phyloP scores from a whole-genome alignment of 805 yeast genomes.

The Sugiyamaella chiloensis region DNA sequence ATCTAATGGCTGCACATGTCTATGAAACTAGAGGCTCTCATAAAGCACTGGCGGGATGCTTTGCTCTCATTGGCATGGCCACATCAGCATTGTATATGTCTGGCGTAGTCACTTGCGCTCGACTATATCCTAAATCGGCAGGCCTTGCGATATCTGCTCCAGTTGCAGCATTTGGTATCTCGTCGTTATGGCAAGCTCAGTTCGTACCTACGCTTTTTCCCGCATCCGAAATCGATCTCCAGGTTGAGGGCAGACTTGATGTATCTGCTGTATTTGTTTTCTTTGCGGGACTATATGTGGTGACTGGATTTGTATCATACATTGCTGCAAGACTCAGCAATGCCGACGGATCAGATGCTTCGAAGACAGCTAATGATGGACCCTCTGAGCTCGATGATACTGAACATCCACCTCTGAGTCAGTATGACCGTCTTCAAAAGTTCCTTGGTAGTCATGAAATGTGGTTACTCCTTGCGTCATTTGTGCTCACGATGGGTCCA shows the following conservation, averaged over 20 bases:
- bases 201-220: conserved; percentile 40
- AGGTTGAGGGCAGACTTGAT: conserved; percentile 18
- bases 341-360: conserved; percentile 28
- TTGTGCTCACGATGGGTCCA: conserved; percentile 74
- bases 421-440: conserved; percentile 26
- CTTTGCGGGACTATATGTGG: conserved; percentile 25
- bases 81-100: conserved; percentile 38
- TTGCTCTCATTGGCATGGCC: conserved; percentile 37
- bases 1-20: conserved; percentile 47
- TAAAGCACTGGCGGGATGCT: conserved; percentile 20
- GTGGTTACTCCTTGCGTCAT: conserved; percentile 58
- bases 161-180: conserved; percentile 80
- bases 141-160: conserved; percentile 86
- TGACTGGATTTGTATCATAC: conserved; percentile 27
- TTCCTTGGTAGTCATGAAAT: conserved; percentile 55
- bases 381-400: conserved; percentile 3
- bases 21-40: conserved; percentile 26
- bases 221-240: conserved; percentile 20
- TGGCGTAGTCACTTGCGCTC: conserved; percentile 67
- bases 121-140: conserved; percentile 71
- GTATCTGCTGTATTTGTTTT: conserved; percentile 19
- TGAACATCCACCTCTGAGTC: conserved; percentile 25
- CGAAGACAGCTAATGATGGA: conserved; percentile 27
- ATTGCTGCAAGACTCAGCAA: conserved; percentile 33
- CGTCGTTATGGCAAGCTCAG: conserved; percentile 73